Conservation (phyloP, 208 protist species). For the Leishmania guyanensis region DNA sequence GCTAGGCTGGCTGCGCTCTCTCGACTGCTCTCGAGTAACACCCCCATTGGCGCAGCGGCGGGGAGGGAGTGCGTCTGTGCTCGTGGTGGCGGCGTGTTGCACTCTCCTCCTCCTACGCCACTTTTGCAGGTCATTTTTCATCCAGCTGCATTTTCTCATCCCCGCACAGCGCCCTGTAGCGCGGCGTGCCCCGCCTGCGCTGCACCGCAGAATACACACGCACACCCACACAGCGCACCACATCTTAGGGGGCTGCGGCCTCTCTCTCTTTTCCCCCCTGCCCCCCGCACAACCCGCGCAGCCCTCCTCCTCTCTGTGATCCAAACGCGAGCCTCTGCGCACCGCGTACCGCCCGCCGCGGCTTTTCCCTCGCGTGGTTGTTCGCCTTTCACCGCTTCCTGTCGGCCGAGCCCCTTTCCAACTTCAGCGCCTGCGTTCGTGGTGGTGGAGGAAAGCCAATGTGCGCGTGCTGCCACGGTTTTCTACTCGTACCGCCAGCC, state of each 20-base stretch:
- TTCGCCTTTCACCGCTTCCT: neutral
- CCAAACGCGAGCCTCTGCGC: neutral
- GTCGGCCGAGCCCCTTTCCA: neutral
- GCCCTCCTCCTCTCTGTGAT: neutral
- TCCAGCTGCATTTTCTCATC: neutral
- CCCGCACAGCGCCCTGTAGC: neutral
- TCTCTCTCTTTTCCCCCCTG: neutral
- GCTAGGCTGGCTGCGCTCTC: constrained; percentile 45
- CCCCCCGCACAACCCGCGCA: no score
- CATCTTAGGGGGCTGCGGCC: neutral
- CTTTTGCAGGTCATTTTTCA: neutral
- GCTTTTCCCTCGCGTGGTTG: neutral
- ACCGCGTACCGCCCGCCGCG: neutral
- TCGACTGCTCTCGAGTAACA: constrained; percentile 33
- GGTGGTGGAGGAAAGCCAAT: neutral
- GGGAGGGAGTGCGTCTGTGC: neutral
- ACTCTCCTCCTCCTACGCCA: neutral
- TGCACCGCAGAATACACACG: neutral
- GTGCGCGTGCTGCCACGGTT: neutral
- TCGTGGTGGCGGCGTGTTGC: neutral
- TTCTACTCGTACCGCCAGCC: neutral
- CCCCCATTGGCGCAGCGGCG: neutral
- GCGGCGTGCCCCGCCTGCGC: no score
- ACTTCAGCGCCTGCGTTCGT: neutral
- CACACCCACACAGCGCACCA: neutral